Evolutionary conservation across 208 protist genomes (phyloP).

Genomic region (Trypanosoma boissoni): DNA sequence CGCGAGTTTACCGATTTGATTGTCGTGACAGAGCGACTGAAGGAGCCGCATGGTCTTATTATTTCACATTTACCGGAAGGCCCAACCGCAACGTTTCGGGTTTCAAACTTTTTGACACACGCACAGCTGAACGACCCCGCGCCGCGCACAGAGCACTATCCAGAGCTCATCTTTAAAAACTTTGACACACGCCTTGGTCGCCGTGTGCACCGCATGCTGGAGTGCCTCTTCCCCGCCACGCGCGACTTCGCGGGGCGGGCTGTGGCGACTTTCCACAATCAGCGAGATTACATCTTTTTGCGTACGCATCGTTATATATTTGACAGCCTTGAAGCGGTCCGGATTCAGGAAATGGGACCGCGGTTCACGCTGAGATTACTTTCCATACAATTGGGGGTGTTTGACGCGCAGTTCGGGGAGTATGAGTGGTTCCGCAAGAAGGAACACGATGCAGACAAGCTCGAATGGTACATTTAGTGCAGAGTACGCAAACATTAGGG

Average conservation of each 20-base stretch:
- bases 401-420: conserved; percentile 91
- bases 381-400: conserved; percentile 89
- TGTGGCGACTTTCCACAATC: conserved; percentile 93
- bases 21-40: conserved; percentile 83
- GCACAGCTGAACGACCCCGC: conserved; percentile 77
- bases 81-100: conserved; percentile 84
- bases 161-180: conserved; percentile 93
- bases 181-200: conserved; percentile 91
- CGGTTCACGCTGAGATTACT: conserved; percentile 89
- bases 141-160: conserved; percentile 89
- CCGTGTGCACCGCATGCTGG: conserved; percentile 80
- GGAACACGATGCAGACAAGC: conserved; percentile 86
- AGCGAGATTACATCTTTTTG: conserved; percentile 94
- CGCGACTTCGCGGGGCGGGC: conserved; percentile 88
- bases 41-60: conserved; percentile 86
- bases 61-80: conserved; percentile 89
- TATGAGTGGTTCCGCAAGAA: conserved; percentile 94
- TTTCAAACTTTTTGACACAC: conserved; percentile 85
- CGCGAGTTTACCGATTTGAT: conserved; percentile 90
- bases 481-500: neutral
- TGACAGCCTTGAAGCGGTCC: conserved; percentile 82
- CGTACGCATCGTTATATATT: conserved; percentile 93
- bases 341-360: conserved; percentile 92
- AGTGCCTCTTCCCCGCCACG: conserved; percentile 87
- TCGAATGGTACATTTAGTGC: conserved; percentile 86